Conservation (phyloP, 768 basidiomycete genomes). For the Pleurotus sapidus region DNA sequence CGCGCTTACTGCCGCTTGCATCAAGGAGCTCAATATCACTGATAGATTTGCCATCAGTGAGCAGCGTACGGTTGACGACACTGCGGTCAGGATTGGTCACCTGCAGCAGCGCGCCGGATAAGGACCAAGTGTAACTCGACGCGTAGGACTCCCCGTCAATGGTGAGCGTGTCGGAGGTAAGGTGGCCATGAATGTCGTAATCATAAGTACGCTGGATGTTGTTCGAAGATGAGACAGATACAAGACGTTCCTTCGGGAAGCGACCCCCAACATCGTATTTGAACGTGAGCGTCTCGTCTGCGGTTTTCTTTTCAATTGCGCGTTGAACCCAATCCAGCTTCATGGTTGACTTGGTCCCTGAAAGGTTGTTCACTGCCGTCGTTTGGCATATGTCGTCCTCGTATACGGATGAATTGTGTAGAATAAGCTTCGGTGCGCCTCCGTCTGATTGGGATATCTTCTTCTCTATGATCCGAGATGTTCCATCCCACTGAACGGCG, state of each 20-base stretch:
- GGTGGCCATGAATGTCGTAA: slow-evolving; percentile 4
- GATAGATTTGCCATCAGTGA: slow-evolving; percentile 4
- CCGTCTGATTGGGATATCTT: background rate
- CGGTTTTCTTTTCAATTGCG: background rate
- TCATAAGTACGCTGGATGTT: background rate
- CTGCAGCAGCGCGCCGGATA: background rate
- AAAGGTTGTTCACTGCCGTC: background rate
- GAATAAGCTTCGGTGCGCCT: background rate
- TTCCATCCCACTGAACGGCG: background rate
- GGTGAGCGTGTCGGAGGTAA: background rate
- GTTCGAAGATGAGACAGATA: slow-evolving; percentile 3
- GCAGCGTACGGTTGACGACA: background rate
- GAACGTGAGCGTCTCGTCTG: slow-evolving; percentile 1
- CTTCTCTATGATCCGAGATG: background rate
- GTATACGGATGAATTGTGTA: background rate
- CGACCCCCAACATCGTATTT: background rate
- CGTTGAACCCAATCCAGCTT: background rate
- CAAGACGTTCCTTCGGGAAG: slow-evolving; percentile 3
- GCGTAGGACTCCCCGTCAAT: background rate
- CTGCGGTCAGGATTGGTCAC: background rate
- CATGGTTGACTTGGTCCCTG: background rate
- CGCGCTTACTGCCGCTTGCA: background rate
- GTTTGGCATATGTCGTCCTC: background rate
- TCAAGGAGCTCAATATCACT: background rate
- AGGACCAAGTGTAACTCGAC: background rate